These are phyloP conservation scores for Aquanectria penicillioides DNA, from an alignment of 2,329 filamentous ascomycete species.

Conservation along the genomic window DNA sequence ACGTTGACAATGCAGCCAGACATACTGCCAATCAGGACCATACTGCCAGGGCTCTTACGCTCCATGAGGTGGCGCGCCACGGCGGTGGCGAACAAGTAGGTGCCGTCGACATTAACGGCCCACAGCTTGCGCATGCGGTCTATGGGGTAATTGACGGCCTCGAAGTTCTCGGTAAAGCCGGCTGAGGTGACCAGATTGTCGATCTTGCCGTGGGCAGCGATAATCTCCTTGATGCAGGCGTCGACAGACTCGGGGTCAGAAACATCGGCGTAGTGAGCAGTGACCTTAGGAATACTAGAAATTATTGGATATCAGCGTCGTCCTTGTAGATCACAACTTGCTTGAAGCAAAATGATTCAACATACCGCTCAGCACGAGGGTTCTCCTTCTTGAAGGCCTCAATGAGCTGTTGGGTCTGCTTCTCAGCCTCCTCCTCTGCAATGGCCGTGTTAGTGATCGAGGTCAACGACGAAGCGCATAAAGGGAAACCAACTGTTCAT, in stretches of 20 bases:
- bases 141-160: slow-evolving; percentile 89
- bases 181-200: slow-evolving; percentile 96
- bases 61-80: slow-evolving; percentile 91
- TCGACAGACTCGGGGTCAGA: slow-evolving; percentile 83
- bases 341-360: no score
- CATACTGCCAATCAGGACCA: slow-evolving; percentile 97
- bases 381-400: slow-evolving; percentile 83
- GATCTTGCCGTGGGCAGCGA: slow-evolving; percentile 76
- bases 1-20: slow-evolving; percentile 93
- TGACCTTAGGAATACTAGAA: slow-evolving; percentile 78
- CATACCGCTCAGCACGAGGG: slow-evolving; percentile 75
- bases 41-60: slow-evolving; percentile 80
- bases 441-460: slow-evolving; percentile 24
- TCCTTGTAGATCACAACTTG: no score
- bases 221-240: slow-evolving; percentile 71
- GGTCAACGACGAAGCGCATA: neutral
- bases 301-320: no score
- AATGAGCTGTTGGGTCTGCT: slow-evolving; percentile 78
- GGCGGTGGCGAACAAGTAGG: slow-evolving; percentile 85
- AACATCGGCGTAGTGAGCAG: slow-evolving; percentile 91
- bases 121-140: slow-evolving; percentile 93
- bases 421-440: slow-evolving; percentile 82
- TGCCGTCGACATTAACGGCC: slow-evolving; percentile 93
- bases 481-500: slow-evolving; percentile 76
- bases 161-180: slow-evolving; percentile 95